Evolutionary conservation across 306 rosid species (phyloP), one percentile per base, ranked within the genome.

Genomic region (Castanea sativa): DNA sequence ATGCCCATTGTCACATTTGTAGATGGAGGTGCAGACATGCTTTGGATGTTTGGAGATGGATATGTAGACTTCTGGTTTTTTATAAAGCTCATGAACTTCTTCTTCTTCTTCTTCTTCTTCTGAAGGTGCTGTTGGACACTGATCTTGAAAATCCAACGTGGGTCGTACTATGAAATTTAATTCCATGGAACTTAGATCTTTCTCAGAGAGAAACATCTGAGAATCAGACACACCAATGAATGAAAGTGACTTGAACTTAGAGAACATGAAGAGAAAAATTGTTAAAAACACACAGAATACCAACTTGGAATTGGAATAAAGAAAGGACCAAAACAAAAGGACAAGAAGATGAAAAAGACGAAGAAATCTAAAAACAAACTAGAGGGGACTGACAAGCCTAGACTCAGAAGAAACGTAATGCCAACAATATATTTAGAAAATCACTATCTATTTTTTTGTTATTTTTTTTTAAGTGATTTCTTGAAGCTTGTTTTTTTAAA

Each of bases 161-260:
- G 85, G 75, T 63, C 33, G 60, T 1, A 79, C 77, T 67, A 79
- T 11, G 74, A 86, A 73, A 11, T 81, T 68, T 67, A 80, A 82
- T 15, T 87, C 79, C 85, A 78, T 51, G 51, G 85, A 32, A 56
- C 68, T 83, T 1, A 75, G 70, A 69, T 89, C 82, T 76, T 80
- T 87, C 68, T 76, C 84, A 1, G 90, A 73, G 78, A 89, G 81
- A 79, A 88, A 53, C 25, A 69, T 80, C 64, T 73, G 71, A 23
- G 87, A 78, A 77, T 77, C 74, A 5, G 86, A 85, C 19, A 81
- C 82, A 7, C 69, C 77, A 87, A 83, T 83, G 74, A 73, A 69
- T 25, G 69, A 13, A 72, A 80, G 55, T 41, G 80, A 71, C 72
- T 71, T 49, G 77, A 81, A 61, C 30, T 56, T n/a, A 18, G 21